These are phyloP conservation scores for Pseudogymnoascus sp. DNA, from an alignment of 2,329 filamentous ascomycete genomes.

Conservation along the genomic window DNA sequence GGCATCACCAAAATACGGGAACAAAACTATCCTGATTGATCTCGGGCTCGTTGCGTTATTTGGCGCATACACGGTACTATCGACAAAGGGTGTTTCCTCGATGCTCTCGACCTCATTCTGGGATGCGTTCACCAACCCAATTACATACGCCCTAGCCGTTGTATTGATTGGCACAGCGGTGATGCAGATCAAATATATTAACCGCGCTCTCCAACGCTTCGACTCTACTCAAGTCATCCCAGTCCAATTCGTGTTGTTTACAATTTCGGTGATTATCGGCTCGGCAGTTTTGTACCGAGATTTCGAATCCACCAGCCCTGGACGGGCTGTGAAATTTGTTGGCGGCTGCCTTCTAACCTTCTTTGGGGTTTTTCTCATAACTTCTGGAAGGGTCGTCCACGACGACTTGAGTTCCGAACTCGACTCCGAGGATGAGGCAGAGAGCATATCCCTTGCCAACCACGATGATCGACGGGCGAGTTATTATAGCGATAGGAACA, in stretches of 20 bases:
- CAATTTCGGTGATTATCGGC: conserved; percentile 87
- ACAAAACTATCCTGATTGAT: conserved; percentile 81
- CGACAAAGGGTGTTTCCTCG: conserved; percentile 93
- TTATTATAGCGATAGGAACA: conserved; percentile 13
- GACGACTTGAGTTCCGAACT: conserved; percentile 52
- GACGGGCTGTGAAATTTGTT: conserved; percentile 75
- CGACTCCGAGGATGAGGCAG: conserved; percentile 52
- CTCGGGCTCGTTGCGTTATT: conserved; percentile 88
- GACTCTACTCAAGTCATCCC: conserved; percentile 97
- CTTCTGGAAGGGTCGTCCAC: conserved; percentile 61
- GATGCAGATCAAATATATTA: conserved; percentile 96
- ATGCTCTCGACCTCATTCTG: conserved; percentile 87
- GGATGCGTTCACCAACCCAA: conserved; percentile 80
- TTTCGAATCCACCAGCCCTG: conserved; percentile 72
- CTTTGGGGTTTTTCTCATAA: conserved; percentile 94
- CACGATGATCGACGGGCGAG: conserved; percentile 35
- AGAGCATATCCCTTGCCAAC: conserved; percentile 51
- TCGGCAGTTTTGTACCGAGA: conserved; percentile 91
- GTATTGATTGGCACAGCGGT: conserved; percentile 77
- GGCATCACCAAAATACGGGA: conserved; percentile 76
- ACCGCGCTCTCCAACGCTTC: conserved; percentile 81
- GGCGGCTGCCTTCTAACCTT: conserved; percentile 90
- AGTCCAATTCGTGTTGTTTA: conserved; percentile 95
- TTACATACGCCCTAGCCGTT: conserved; percentile 78
- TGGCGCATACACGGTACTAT: conserved; percentile 92